Evolutionary conservation across 163 green algal species (phyloP).

Genomic region (Scenedesmus sp.): DNA sequence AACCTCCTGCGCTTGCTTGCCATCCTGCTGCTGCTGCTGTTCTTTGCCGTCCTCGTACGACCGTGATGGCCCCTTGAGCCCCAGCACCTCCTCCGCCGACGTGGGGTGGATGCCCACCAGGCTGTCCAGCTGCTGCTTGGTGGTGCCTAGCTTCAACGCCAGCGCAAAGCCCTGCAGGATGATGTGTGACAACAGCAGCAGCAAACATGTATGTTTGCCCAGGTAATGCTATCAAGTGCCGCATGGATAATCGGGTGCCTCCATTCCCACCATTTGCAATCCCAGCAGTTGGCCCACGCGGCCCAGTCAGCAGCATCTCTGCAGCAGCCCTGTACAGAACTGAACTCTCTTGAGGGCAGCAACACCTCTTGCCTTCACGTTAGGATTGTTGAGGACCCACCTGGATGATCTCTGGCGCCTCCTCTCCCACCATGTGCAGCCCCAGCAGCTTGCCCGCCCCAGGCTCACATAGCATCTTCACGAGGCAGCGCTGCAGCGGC

Average conservation of each 20-base stretch:
- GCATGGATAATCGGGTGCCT: too few relatives aligned
- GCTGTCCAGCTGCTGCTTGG: conserved; percentile 91
- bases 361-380: too few relatives aligned
- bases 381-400: conserved; percentile 44
- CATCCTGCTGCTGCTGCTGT: conserved; percentile 3
- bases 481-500: conserved; percentile 47
- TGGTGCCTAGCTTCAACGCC: conserved; percentile 90
- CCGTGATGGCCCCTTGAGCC: conserved; percentile 16
- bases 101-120: conserved; percentile 89
- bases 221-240: too few relatives aligned
- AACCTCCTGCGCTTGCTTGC: not conserved
- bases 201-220: too few relatives aligned
- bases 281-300: too few relatives aligned
- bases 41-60: not conserved
- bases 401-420: conserved; percentile 89
- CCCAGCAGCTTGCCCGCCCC: conserved; percentile 76
- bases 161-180: conserved; percentile 86
- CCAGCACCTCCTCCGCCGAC: conserved; percentile 75
- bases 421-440: conserved; percentile 87
- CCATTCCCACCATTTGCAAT: too few relatives aligned
- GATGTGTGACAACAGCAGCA: not conserved
- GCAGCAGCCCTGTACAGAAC: too few relatives aligned
- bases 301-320: too few relatives aligned
- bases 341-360: not conserved
- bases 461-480: conserved; percentile 70